Evolutionary conservation across 2,329 filamentous ascomycete species (phyloP).

Genomic region (Microcyclospora pomicola): DNA sequence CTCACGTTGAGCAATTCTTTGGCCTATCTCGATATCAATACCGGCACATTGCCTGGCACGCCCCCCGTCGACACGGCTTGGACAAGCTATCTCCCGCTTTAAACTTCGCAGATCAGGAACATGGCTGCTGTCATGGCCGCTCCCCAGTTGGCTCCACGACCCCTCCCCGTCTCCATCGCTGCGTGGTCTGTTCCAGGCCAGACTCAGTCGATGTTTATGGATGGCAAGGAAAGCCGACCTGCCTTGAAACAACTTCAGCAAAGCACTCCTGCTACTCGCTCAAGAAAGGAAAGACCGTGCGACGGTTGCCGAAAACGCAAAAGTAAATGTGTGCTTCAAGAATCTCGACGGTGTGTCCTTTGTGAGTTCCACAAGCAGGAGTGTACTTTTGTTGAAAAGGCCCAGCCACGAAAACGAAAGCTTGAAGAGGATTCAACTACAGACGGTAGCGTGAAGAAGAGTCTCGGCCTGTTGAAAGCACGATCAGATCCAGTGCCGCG

Average conservation of each 20-base stretch:
- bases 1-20: constrained; percentile 3
- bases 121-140: constrained; percentile 37
- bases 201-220: constrained; percentile 21
- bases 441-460: constrained; percentile 13
- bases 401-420: constrained; percentile 68
- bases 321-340: constrained; percentile 64
- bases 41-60: constrained; percentile 9
- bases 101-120: constrained; percentile 2
- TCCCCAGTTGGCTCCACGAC: constrained; percentile 32
- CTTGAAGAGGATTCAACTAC: constrained; percentile 41
- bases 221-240: constrained; percentile 30
- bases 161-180: constrained; percentile 32
- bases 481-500: background rate
- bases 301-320: constrained; percentile 63
- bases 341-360: constrained; percentile 57
- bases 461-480: background rate
- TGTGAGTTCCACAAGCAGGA: constrained; percentile 67
- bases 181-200: constrained; percentile 27
- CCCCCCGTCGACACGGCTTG: constrained; percentile 4
- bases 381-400: constrained; percentile 65
- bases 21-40: constrained; percentile 9
- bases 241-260: constrained; percentile 21
- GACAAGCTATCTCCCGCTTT: no score
- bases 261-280: constrained; percentile 11
- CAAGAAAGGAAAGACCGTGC: constrained; percentile 35